Base-by-base conservation (phyloP, 2,329 filamentous ascomycete genomes). In the Fusarium mundagurra region DNA sequence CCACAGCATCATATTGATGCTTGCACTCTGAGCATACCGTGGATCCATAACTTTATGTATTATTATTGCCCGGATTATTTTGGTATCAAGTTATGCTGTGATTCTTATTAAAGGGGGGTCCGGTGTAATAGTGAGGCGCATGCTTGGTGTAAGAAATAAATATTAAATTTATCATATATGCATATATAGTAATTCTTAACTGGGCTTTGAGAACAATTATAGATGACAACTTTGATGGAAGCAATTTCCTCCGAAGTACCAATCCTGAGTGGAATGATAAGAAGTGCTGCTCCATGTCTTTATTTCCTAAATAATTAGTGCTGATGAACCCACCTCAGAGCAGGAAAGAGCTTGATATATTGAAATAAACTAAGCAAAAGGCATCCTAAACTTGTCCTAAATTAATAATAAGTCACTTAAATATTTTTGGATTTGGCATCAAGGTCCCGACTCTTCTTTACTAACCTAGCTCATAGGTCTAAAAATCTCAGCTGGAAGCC, bases 271-370 rank as follows among this genome's bases (percentile, higher is more conserved):
- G 3, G 20, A 48, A 17, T n/a, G 4, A 31, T 11, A 4, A n/a
- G 9, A 31, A 48, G 4, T 6, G 7, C 20, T 48, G 20, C 13
- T 29, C 20, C 4, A 29, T 0, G 13, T 3, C 13, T 16, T 45
- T 8, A 1, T 45, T 18, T 45, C 24, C n/a, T 2, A 12, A 45
- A 27, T 27, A 0, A 20, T 9, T 20, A 20, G 5, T 5, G 8
- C 44, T 29, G 2, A 45, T 9, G 3, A 20, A 20, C 1, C 7
- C 12, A 47, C 8, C 18, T 27, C 5, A 4, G 17, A 29, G 39
- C 0, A n/a, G 14, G 1, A 41, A 41, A 24, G 1, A n/a, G 1
- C 7, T 11, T 17, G 10, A 5, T 16, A 6, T 24, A 10, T 17
- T 0, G 8, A 41, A 41, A 14, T 24, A 8, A 18, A 44, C n/a